Conservation (phyloP, 2,329 filamentous ascomycete species). For the Colletotrichum horii region DNA sequence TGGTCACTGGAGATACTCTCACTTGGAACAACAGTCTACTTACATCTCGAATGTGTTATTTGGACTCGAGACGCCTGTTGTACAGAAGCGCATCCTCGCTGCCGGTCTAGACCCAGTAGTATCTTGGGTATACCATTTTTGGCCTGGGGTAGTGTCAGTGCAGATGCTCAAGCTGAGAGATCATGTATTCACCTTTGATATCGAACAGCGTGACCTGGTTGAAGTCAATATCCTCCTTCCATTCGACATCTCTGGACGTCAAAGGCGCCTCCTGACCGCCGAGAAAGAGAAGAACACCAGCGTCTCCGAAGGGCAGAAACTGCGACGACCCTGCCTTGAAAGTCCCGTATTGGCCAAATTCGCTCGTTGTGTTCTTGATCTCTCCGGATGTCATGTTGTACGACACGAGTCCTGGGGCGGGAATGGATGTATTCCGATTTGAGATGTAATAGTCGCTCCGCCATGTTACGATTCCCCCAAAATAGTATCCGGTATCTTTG, state of each 20-base stretch:
- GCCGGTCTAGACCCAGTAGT: not conserved
- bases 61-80: too few relatives aligned
- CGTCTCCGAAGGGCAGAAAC: conserved; percentile 35
- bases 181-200: not conserved
- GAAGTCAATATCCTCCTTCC: conserved; percentile 28
- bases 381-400: conserved; percentile 34
- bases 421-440: conserved; percentile 20
- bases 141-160: not conserved
- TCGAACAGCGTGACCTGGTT: conserved; percentile 24
- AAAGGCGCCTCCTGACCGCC: conserved; percentile 32
- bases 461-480: conserved; percentile 33
- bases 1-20: not conserved
- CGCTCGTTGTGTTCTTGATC: conserved; percentile 33
- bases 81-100: not conserved
- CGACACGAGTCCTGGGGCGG: conserved; percentile 32
- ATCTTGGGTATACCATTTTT: not conserved
- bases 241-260: conserved; percentile 23
- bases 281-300: conserved; percentile 36
- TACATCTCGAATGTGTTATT: not conserved
- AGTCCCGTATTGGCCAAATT: conserved; percentile 28
- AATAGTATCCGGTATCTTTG: conserved; percentile 31
- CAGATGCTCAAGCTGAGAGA: too few relatives aligned
- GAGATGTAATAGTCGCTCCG: conserved; percentile 23
- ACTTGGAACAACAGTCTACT: not conserved
- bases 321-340: conserved; percentile 33